phyloP scores from a whole-genome alignment of 768 basidiomycete genomes.

The Tylopilus rubrobrunneus region DNA sequence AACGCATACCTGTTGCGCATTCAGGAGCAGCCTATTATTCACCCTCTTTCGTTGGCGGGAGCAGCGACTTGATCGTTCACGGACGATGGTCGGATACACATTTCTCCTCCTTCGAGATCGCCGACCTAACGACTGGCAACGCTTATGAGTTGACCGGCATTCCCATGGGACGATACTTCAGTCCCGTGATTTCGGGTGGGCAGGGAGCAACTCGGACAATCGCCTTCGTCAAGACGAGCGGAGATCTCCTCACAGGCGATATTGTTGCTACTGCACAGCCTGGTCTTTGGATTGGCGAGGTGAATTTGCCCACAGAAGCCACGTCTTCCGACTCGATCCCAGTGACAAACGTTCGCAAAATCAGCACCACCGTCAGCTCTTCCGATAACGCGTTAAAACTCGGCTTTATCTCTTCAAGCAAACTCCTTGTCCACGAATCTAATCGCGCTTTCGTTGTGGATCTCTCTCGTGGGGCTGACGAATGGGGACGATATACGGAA shows the following conservation, averaged over 20 bases:
- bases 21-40: conserved; percentile 56
- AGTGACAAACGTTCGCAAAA: conserved; percentile 45
- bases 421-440: conserved; percentile 59
- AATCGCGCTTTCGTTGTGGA: conserved; percentile 48
- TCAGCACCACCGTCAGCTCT: conserved; percentile 48
- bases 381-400: conserved; percentile 43
- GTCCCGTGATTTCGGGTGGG: conserved; percentile 48
- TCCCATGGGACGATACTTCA: conserved; percentile 63
- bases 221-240: conserved; percentile 62
- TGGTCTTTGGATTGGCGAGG: conserved; percentile 62
- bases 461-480: conserved; percentile 42
- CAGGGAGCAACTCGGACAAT: conserved; percentile 43
- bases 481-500: conserved; percentile 45
- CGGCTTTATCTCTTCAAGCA: conserved; percentile 52
- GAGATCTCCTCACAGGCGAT: conserved; percentile 56
- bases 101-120: conserved; percentile 65
- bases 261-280: conserved; percentile 59
- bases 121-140: conserved; percentile 42
- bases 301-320: conserved; percentile 43
- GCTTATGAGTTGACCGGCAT: conserved; percentile 52
- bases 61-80: conserved; percentile 51
- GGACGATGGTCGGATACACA: conserved; percentile 63
- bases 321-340: conserved; percentile 28
- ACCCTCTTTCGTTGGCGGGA: conserved; percentile 49
- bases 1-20: conserved; percentile 47